Evolutionary conservation across 73 alveolate genomes (phyloP), one percentile per base, ranked within the genome.

Genomic region (Paramecium octaurelia): DNA sequence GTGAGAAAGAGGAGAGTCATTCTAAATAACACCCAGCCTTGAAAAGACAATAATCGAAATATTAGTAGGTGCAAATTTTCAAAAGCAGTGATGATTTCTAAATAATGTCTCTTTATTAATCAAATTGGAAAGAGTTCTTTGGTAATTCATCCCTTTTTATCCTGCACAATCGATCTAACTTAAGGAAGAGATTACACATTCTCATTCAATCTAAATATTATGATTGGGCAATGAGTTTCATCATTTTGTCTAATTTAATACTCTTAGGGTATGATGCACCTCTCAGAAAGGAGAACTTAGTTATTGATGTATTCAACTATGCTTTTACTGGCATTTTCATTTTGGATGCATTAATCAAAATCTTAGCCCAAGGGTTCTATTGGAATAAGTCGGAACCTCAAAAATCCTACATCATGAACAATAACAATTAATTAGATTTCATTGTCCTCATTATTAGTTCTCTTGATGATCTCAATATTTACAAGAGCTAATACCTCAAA

Each of bases 231-330:
- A 68, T 68, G 84, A 68, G 84, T 68, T 27, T 68, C 1, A 31
- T 75, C 0, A 75, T 75, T 4, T 34, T 75, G 6, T 20, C 38
- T 4, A 36, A 36, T 36, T 14, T 36, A 36, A 75, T 75, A 34
- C 48, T 75, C 6, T 40, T 75, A 75, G 88, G 68, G 7, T 75
- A 31, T 75, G 88, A 75, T 75, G n/a, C 12, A 21, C 88, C 88
- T 11, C 48, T 75, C 3, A 36, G 59, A 75, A 16, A 36, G 38
- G 18, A 29, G 3, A 20, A 75, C 2, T 34, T 31, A 31, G 14
- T 20, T n/a, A 36, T 75, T 1, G 40, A 40, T 21, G 23, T 44
- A 31, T 34, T 75, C 14, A 75, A 75, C 18, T 31, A 31, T 16
- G 10, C 23, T 0, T 36, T 75, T 75, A 75, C 69, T 36, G 59